A percentile compares a stretch with the other conserved stretches of the same genome.
Conservation (phyloP, 2,329 filamentous ascomycete genomes). For the Cladosporium halotolerans region DNA sequence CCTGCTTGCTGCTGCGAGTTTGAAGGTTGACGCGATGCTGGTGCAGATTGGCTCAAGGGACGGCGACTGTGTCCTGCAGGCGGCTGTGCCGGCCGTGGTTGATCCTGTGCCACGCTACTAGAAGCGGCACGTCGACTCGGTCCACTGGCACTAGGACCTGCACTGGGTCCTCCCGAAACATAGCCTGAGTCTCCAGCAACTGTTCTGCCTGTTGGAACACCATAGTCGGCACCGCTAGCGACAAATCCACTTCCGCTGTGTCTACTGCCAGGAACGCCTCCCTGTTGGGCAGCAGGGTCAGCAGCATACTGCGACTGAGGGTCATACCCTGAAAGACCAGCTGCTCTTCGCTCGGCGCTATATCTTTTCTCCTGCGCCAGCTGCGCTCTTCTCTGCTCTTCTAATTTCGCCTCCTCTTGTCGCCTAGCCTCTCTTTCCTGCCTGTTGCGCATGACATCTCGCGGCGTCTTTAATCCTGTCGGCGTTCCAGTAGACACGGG, state of each 20-base stretch:
- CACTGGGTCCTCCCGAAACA: background rate
- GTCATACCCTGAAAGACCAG: background rate
- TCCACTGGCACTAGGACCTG: background rate
- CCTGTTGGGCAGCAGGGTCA: constrained; percentile 20
- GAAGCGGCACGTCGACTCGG: constrained; percentile 6
- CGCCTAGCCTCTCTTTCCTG: constrained; percentile 67
- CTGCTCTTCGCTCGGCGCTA: constrained; percentile 55
- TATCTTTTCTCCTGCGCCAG: constrained; percentile 45
- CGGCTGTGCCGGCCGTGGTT: constrained; percentile 21
- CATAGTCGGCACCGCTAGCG: constrained; percentile 20
- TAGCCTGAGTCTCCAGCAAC: constrained; percentile 8
- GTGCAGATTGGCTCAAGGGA: constrained; percentile 3
- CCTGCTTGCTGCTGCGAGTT: constrained; percentile 13
- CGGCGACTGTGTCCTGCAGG: constrained; percentile 10
- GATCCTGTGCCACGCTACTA: constrained; percentile 20
- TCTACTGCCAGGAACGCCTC: constrained; percentile 20
- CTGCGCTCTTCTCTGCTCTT: constrained; percentile 48
- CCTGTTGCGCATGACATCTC: constrained; percentile 86
- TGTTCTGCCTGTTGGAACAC: constrained; percentile 23
- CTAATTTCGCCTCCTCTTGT: constrained; percentile 53
- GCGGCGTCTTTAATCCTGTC: constrained; percentile 69
- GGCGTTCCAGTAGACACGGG: constrained; percentile 45
- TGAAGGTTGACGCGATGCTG: constrained; percentile 19
- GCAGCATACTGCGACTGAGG: constrained; percentile 26
- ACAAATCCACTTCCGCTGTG: constrained; percentile 23